Evolutionary conservation across 179 eudicot species (phyloP), one percentile per base, ranked within the genome.

Genomic region (Beta macrorhiza): DNA sequence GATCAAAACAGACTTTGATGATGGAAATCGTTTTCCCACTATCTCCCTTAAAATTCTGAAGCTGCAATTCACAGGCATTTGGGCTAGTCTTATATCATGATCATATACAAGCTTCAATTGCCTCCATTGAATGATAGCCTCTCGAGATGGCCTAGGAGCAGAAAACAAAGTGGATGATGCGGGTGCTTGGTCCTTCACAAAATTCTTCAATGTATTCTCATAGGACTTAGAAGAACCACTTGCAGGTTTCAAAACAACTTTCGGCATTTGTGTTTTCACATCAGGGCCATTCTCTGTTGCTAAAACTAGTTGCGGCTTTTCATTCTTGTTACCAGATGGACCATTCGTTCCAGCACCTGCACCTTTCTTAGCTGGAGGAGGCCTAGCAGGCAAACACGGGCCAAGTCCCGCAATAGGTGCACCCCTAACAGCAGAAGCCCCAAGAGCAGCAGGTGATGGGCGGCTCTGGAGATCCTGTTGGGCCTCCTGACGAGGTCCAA

Each of bases 391-490:
- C 83, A 95, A 85, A 83, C 97, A 90, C 0, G 99, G 98, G 0
- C 99, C 99, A 78, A 93, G 92, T 5, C 99, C 98, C 16, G 87
- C 86, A 84, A 95, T 83, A 0, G 99, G 95, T 0, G 97, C 95
- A 58, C 95, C 98, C 77, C 93, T 89, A 25, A 93, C 92, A 13
- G 97, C 99, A 79, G 97, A 93, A 56, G 99, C 99, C 63, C 97
- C 99, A 70, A 95, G 93, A 64, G 99, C 97, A 8, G 98, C 98
- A 1, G 99, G 95, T 0, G 98, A 93, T 0, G 98, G 98, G 47
- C 96, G 92, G 82, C 98, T 95, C 81, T 90, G 97, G 49, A 90
- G 92, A 70, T 95, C 98, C 88, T 89, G 92, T 72, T 91, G 97
- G 20, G 93, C 91, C 76, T 90, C 98, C 76, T 86, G 90, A 9